These are phyloP conservation scores for Rhizopogon vesiculosus DNA, from an alignment of 768 basidiomycete species.

Conservation along the genomic window DNA sequence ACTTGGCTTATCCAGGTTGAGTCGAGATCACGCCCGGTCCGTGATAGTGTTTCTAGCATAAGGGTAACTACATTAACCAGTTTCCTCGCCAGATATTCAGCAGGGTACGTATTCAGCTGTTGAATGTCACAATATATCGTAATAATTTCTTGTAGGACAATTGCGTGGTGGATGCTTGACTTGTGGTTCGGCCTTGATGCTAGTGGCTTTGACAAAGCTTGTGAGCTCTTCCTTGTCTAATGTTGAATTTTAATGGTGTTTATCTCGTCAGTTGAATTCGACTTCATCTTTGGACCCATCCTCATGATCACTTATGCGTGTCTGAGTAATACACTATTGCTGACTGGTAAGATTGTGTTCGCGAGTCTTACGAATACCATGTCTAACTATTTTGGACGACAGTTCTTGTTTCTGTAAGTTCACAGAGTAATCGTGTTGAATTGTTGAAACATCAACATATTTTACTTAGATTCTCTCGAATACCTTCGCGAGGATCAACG, in stretches of 20 bases:
- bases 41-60: slow-evolving; percentile 12
- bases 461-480: slow-evolving; percentile 79
- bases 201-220: slow-evolving; percentile 76
- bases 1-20: slow-evolving; percentile 38
- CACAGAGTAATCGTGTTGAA: slow-evolving; percentile 7
- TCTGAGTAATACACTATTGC: slow-evolving; percentile 84
- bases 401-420: slow-evolving; percentile 77
- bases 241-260: slow-evolving; percentile 1
- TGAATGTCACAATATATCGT: background rate
- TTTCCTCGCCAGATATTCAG: slow-evolving; percentile 23
- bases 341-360: slow-evolving; percentile 61
- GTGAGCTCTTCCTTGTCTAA: slow-evolving; percentile 39
- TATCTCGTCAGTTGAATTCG: slow-evolving; percentile 56
- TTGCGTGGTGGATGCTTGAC: slow-evolving; percentile 95
- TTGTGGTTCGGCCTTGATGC: slow-evolving; percentile 96
- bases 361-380: background rate
- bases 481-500: slow-evolving; percentile 90
- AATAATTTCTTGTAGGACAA: slow-evolving; percentile 37
- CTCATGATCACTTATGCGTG: slow-evolving; percentile 90
- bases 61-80: background rate
- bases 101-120: slow-evolving; percentile 27
- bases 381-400: slow-evolving; percentile 6
- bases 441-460: slow-evolving; percentile 5
- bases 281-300: slow-evolving; percentile 86
- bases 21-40: slow-evolving; percentile 55